Evolutionary conservation across 2,329 filamentous ascomycete species (phyloP).

Genomic region (Microsporum ferrugineum): DNA sequence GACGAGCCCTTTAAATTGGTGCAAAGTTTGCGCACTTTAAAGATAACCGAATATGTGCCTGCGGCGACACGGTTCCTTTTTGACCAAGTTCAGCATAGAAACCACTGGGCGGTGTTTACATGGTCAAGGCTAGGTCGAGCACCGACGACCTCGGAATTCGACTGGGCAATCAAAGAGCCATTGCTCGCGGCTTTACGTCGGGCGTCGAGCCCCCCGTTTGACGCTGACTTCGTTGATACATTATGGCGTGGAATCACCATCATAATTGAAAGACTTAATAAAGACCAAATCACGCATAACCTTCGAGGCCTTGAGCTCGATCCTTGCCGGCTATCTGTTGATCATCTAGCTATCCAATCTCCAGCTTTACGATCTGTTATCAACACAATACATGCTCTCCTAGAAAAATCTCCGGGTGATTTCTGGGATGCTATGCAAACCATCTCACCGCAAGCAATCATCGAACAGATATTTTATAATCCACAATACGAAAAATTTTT

Average conservation of each 20-base stretch:
- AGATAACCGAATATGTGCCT: constrained; percentile 62
- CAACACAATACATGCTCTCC: constrained; percentile 55
- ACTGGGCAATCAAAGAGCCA: constrained; percentile 71
- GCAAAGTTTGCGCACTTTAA: constrained; percentile 66
- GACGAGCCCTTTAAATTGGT: constrained; percentile 73
- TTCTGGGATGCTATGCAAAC: constrained; percentile 85
- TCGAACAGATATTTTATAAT: constrained; percentile 73
- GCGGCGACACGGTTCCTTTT: constrained; percentile 81
- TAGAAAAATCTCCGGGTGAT: constrained; percentile 63
- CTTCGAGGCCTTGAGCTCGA: constrained; percentile 69
- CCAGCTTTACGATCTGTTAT: constrained; percentile 57
- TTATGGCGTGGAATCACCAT: constrained; percentile 71
- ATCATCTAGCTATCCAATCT: constrained; percentile 55
- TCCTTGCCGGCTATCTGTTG: constrained; percentile 46
- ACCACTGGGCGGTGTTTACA: constrained; percentile 55
- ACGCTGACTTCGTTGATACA: constrained; percentile 47
- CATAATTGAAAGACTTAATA: constrained; percentile 62
- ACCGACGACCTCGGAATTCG: constrained; percentile 64
- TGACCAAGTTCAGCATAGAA: constrained; percentile 52
- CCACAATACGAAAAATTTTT: constrained; percentile 50
- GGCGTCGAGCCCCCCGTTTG: constrained; percentile 46
- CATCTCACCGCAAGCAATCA: constrained; percentile 65
- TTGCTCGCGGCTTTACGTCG: constrained; percentile 55
- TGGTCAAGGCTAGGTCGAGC: constrained; percentile 56
- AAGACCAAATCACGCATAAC: constrained; percentile 63